Evolutionary conservation across 1,284 basidiomycete genomes (phyloP).

Genomic region (Trametes polyzona): DNA sequence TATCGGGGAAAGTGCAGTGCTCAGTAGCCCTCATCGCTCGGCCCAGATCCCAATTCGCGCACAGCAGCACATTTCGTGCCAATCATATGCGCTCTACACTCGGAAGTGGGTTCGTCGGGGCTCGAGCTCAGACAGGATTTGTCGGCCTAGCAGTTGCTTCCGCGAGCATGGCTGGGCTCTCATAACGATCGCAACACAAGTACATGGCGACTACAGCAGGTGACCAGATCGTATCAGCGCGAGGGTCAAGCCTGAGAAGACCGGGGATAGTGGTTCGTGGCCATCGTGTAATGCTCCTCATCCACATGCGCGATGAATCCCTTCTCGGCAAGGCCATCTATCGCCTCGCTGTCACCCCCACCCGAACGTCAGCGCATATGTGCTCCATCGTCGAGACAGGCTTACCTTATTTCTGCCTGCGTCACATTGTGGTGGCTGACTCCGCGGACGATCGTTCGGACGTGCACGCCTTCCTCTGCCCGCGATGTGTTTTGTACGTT

Average conservation of each 20-base stretch:
- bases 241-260: not conserved
- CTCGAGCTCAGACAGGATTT: too few relatives aligned
- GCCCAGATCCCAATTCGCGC: not conserved
- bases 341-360: conserved; percentile 51
- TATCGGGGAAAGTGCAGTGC: too few relatives aligned
- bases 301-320: conserved; percentile 71
- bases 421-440: conserved; percentile 45
- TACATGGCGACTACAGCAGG: too few relatives aligned
- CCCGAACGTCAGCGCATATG: conserved; percentile 3
- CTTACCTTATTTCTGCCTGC: conserved; percentile 51
- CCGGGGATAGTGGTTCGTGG: conserved; percentile 18
- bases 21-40: too few relatives aligned
- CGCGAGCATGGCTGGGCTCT: too few relatives aligned
- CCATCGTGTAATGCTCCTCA: conserved; percentile 39
- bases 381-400: not conserved
- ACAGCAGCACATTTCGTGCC: too few relatives aligned
- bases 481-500: too few relatives aligned
- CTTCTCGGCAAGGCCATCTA: conserved; percentile 71
- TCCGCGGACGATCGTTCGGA: conserved; percentile 59
- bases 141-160: too few relatives aligned
- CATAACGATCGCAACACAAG: too few relatives aligned
- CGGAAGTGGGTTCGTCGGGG: too few relatives aligned
- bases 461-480: conserved; percentile 45
- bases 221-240: too few relatives aligned
- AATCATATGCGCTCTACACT: too few relatives aligned